Conservation (phyloP, 225 moss, liverwort and hornwort genomes). For the Polytrichum commune region DNA sequence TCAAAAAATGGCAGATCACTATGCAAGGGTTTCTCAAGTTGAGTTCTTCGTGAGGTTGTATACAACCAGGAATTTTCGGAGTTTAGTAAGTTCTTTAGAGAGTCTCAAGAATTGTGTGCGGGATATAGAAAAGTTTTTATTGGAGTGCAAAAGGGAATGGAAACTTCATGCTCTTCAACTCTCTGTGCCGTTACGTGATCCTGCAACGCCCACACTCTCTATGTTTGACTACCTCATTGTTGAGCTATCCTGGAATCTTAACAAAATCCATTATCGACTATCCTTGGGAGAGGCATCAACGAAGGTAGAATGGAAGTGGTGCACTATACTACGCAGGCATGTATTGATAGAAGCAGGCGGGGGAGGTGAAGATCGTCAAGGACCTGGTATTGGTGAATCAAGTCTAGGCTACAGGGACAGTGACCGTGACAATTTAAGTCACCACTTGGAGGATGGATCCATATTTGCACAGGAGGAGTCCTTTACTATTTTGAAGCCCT, state of each 20-base stretch:
- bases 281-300: rapidly evolving
- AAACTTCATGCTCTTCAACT: not conserved
- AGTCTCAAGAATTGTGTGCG: conserved; percentile 6
- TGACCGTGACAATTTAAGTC: not conserved
- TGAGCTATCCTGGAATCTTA: conserved; percentile 19
- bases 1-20: not conserved
- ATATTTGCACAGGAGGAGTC: not conserved
- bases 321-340: not conserved
- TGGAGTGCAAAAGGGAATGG: conserved; percentile 8
- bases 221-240: conserved; percentile 17
- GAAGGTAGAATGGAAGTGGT: not conserved
- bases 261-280: conserved; percentile 1
- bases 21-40: too few species aligned
- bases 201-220: not conserved
- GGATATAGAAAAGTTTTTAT: conserved; percentile 6
- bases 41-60: not conserved
- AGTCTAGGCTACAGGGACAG: not conserved
- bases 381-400: not conserved
- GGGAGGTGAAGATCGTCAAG: not conserved
- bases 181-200: not conserved
- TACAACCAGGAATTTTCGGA: not conserved
- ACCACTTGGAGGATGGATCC: not conserved
- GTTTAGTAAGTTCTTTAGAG: not conserved
- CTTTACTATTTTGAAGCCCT: too few species aligned
- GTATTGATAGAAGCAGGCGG: not conserved